Evolutionary conservation across 1,284 basidiomycete species (phyloP).

Genomic region (Trametes hirsuta): DNA sequence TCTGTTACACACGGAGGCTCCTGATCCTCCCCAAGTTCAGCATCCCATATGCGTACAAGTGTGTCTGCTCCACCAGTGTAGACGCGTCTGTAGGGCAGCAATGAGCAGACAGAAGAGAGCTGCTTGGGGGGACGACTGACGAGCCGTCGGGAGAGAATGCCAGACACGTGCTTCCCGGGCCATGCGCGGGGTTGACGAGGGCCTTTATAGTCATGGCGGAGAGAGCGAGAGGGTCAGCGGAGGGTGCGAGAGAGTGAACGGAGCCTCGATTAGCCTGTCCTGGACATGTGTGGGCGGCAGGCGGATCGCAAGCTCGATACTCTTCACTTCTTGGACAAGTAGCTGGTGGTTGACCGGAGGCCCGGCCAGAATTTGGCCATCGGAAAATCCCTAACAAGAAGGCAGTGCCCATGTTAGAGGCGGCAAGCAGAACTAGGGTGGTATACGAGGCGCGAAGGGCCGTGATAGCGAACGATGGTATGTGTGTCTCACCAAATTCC

Average conservation of each 20-base stretch:
- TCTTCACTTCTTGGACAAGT: not conserved
- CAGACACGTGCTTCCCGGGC: constrained; percentile 47
- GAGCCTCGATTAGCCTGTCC: constrained; percentile 65
- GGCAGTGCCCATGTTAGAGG: not conserved
- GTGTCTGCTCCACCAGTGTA: constrained; percentile 84
- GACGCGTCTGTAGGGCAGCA: constrained; percentile 45
- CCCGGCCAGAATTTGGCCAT: constrained; percentile 54
- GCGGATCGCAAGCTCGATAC: constrained; percentile 42
- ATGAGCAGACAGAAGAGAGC: constrained; percentile 30
- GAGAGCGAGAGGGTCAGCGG: too few relatives aligned
- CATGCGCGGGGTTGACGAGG: constrained; percentile 42
- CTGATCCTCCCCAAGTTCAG: constrained; percentile 62
- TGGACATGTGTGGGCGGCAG: constrained; percentile 65
- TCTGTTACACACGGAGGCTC: constrained; percentile 79
- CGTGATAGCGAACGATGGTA: not conserved
- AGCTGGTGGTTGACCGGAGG: not conserved
- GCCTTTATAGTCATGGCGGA: constrained; percentile 15
- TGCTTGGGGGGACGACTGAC: constrained; percentile 40
- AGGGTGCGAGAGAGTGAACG: too few relatives aligned
- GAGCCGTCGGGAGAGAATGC: constrained; percentile 64
- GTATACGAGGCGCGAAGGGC: too few relatives aligned
- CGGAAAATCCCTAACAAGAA: constrained; percentile 59
- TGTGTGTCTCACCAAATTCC: constrained; percentile 66
- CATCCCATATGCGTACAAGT: constrained; percentile 81
- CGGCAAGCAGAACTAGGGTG: not conserved